Evolutionary conservation across 2,329 filamentous ascomycete species (phyloP).

Genomic region (Aspergillus pseudoglaucus): DNA sequence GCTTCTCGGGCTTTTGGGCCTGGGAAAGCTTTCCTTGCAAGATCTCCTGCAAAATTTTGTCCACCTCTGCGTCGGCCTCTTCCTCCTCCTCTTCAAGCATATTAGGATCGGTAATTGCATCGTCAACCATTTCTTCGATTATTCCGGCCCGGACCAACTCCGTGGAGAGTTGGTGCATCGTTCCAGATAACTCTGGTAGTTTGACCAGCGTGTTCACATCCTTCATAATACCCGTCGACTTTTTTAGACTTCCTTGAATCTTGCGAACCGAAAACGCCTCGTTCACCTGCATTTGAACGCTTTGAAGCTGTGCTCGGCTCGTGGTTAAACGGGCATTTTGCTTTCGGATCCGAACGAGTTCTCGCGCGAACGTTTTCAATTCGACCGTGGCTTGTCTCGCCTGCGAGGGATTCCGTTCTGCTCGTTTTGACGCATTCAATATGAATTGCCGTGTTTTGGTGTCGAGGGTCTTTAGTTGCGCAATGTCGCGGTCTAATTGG

Average conservation of each 20-base stretch:
- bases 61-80: constrained; percentile 78
- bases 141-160: constrained; percentile 93
- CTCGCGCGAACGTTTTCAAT: constrained; percentile 78
- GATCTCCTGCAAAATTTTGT: constrained; percentile 87
- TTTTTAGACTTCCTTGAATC: constrained; percentile 86
- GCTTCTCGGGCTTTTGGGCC: constrained; percentile 51
- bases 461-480: constrained; percentile 70
- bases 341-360: constrained; percentile 76
- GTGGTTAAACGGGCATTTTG: constrained; percentile 69
- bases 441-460: constrained; percentile 80
- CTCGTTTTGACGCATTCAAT: constrained; percentile 72
- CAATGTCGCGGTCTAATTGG: constrained; percentile 90
- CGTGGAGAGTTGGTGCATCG: constrained; percentile 79
- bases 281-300: constrained; percentile 94
- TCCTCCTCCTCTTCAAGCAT: constrained; percentile 64
- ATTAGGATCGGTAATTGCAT: constrained; percentile 70
- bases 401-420: constrained; percentile 70
- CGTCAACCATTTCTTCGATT: constrained; percentile 94
- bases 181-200: constrained; percentile 77
- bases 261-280: constrained; percentile 93
- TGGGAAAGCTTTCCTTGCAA: constrained; percentile 74
- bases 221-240: constrained; percentile 90
- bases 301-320: constrained; percentile 83
- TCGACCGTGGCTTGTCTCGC: constrained; percentile 73
- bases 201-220: constrained; percentile 83